phyloP scores from a whole-genome alignment of 805 yeast species.

The Ascoidea tarda region DNA sequence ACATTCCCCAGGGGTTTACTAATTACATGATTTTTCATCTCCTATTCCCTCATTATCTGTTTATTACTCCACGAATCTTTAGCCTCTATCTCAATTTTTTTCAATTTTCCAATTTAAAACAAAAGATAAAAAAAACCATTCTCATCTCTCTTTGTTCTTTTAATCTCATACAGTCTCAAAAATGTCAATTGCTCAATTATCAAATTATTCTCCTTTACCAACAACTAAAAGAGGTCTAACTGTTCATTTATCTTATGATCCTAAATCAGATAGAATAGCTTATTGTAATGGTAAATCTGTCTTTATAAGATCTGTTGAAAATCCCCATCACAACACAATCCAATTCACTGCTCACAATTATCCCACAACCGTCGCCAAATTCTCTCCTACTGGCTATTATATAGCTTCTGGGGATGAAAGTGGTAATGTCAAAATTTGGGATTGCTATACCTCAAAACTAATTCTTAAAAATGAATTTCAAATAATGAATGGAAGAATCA shows the following conservation, averaged over 20 bases:
- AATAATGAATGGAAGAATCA: conserved; percentile 68
- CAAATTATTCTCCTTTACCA: conserved; percentile 65
- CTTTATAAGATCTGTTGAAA: conserved; percentile 48
- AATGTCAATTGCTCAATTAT: conserved; percentile 13
- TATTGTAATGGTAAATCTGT: conserved; percentile 74
- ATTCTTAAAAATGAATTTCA: conserved; percentile 67
- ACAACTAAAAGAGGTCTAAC: conserved; percentile 56
- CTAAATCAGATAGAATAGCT: conserved; percentile 52
- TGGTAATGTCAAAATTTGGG: conserved; percentile 91
- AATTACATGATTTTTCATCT: too few species aligned
- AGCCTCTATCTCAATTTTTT: too few species aligned
- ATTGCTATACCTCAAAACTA: conserved; percentile 34
- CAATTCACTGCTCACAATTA: conserved; percentile 66
- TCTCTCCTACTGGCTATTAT: conserved; percentile 83
- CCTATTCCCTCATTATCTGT: too few species aligned
- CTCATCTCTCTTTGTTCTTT: too few species aligned
- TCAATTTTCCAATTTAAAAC: too few species aligned
- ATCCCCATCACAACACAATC: conserved; percentile 22
- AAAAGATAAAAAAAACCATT: too few species aligned
- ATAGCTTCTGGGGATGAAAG: conserved; percentile 84
- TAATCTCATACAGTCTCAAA: too few species aligned
- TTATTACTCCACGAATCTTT: too few species aligned
- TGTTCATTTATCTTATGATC: conserved; percentile 65
- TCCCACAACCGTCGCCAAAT: conserved; percentile 69
- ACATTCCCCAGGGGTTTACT: too few species aligned